These are phyloP conservation scores for Nitzschia inconspicua DNA, from an alignment of 108 stramenopile genomes.

Conservation along the genomic window DNA sequence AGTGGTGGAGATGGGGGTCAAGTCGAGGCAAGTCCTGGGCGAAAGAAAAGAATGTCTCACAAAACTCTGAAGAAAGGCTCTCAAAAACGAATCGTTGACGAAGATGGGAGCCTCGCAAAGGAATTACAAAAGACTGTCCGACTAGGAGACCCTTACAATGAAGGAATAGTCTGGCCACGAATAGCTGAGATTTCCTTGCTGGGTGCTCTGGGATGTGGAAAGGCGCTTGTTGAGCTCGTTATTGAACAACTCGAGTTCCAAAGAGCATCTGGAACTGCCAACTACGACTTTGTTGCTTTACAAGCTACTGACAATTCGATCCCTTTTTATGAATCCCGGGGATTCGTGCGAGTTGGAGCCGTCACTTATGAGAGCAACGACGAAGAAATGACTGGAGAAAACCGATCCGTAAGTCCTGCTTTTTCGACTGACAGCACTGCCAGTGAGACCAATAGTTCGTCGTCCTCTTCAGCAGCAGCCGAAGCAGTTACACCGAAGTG, in stretches of 20 bases:
- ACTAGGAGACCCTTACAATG: constrained; percentile 83
- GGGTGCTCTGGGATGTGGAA: constrained; percentile 76
- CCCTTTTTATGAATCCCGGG: constrained; percentile 87
- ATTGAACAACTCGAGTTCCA: constrained; percentile 79
- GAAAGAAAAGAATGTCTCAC: neutral
- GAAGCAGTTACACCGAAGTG: constrained; percentile 17
- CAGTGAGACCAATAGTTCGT: too few relatives aligned
- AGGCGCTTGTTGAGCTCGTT: constrained; percentile 63
- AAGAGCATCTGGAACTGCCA: constrained; percentile 42
- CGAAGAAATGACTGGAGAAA: neutral
- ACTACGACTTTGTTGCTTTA: constrained; percentile 85
- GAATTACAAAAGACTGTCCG: constrained; percentile 70
- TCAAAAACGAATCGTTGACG: constrained; percentile 47
- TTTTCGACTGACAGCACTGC: neutral
- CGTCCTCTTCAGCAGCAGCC: constrained; percentile 4
- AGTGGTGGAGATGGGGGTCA: neutral
- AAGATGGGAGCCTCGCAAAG: constrained; percentile 54
- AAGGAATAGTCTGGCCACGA: constrained; percentile 89
- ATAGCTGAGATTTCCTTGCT: constrained; percentile 87
- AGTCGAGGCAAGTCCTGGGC: neutral
- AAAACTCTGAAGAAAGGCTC: neutral
- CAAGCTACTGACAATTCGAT: constrained; percentile 91
- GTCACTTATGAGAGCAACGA: constrained; percentile 31
- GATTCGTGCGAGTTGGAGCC: constrained; percentile 85
- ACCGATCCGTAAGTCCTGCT: constrained; percentile 1